phyloP scores from a whole-genome alignment of 2,329 filamentous ascomycete species.

The Volutella citrinella region DNA sequence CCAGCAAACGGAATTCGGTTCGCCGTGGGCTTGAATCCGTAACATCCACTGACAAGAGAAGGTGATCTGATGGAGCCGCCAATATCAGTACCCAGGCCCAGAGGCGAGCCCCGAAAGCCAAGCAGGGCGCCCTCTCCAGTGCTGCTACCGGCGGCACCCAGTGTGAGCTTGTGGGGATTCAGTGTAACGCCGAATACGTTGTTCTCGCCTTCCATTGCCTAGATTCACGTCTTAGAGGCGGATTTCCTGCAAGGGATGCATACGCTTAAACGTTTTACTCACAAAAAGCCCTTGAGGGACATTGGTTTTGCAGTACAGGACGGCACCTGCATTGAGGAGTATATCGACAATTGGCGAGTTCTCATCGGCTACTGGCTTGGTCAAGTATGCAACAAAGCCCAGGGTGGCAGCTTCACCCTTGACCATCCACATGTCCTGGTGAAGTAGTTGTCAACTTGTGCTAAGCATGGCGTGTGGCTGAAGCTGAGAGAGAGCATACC shows the following conservation, averaged over 20 bases:
- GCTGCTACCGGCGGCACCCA: background rate
- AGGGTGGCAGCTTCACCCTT: too few relatives aligned
- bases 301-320: conserved; percentile 6
- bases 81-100: conserved; percentile 2
- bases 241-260: too few relatives aligned
- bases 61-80: conserved; percentile 2
- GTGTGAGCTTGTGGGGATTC: background rate
- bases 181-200: background rate
- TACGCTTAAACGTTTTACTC: too few relatives aligned
- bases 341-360: conserved; percentile 5
- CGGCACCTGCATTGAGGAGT: conserved; percentile 1
- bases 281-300: too few relatives aligned
- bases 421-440: too few relatives aligned
- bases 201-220: background rate
- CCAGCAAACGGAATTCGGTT: background rate
- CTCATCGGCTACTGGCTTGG: conserved; percentile 1
- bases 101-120: background rate
- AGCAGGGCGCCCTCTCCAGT: conserved; percentile 1
- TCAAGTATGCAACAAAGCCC: conserved; percentile 1
- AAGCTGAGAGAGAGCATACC: too few relatives aligned
- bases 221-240: too few relatives aligned
- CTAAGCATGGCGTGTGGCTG: too few relatives aligned
- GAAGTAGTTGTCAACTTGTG: too few relatives aligned
- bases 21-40: background rate
- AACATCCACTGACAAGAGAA: background rate